Conservation (phyloP, 805 yeast species). For the Yarrowia osloensis region DNA sequence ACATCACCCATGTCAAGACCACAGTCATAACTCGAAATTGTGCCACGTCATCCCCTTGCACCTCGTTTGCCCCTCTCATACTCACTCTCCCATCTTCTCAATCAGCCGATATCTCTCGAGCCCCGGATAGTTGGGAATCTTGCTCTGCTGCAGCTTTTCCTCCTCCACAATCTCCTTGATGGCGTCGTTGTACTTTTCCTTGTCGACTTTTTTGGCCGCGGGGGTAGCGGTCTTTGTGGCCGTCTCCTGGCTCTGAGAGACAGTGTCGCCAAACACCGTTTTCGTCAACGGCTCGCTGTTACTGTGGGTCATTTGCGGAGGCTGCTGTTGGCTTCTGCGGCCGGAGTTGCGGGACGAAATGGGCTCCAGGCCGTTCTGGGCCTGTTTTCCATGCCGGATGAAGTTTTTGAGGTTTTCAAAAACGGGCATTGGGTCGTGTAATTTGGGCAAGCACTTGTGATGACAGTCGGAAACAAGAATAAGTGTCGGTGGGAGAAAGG, state of each 20-base stretch:
- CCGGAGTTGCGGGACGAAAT: conserved; percentile 18
- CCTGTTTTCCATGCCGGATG: conserved; percentile 66
- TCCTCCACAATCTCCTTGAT: conserved; percentile 47
- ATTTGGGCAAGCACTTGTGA: neutral
- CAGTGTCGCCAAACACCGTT: conserved; percentile 7
- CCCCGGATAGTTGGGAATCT: conserved; percentile 46
- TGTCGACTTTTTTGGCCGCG: conserved; percentile 33
- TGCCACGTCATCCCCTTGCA: neutral
- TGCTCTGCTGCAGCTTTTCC: conserved; percentile 41
- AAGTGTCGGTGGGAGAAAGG: conserved; percentile 32
- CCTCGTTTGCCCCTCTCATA: neutral
- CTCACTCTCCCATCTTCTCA: conserved; percentile 49
- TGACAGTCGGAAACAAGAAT: neutral
- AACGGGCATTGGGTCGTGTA: conserved; percentile 28
- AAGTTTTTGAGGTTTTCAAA: conserved; percentile 57
- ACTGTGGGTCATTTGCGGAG: conserved; percentile 17
- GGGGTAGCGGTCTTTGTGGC: neutral
- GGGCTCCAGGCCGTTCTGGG: conserved; percentile 39
- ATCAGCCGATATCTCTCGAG: conserved; percentile 43
- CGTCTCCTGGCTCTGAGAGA: conserved; percentile 1
- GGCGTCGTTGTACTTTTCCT: conserved; percentile 43
- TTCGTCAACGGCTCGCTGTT: conserved; percentile 16
- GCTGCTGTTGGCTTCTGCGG: conserved; percentile 19
- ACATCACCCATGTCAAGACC: too few relatives aligned
- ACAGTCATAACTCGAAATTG: too few relatives aligned